Evolutionary conservation across 306 rosid species (phyloP).

Genomic region (Boehmeria nivea): DNA sequence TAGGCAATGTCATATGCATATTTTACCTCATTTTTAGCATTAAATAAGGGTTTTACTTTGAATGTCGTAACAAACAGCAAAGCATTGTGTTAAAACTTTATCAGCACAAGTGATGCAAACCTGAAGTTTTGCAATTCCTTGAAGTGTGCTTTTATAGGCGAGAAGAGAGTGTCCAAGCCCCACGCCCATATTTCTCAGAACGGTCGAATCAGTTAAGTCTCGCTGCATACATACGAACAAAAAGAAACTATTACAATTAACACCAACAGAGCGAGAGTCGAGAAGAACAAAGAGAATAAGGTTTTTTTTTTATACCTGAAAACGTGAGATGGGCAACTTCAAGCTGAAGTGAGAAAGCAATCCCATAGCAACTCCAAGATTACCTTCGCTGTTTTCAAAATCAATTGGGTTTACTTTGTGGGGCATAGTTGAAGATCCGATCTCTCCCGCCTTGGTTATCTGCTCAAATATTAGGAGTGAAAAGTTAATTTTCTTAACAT

Average conservation of each 20-base stretch:
- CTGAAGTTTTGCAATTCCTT: slow-evolving; percentile 84
- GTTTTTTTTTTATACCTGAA: slow-evolving; percentile 78
- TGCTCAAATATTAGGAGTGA: neutral
- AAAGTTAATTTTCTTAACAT: neutral
- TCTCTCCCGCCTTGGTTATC: slow-evolving; percentile 61
- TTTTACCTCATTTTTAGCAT: no score
- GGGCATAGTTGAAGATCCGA: slow-evolving; percentile 92
- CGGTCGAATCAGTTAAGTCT: slow-evolving; percentile 91
- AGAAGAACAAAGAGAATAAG: neutral
- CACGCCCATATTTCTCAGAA: slow-evolving; percentile 82
- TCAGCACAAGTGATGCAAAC: slow-evolving; percentile 21
- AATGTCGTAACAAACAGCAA: no score
- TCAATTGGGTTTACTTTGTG: slow-evolving; percentile 97
- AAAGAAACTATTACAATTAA: neutral
- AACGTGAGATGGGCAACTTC: slow-evolving; percentile 84
- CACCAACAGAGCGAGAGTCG: neutral
- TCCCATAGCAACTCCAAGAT: slow-evolving; percentile 79
- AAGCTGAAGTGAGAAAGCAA: slow-evolving; percentile 62
- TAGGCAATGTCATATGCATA: no score
- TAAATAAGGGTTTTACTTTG: no score
- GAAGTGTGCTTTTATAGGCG: slow-evolving; percentile 79
- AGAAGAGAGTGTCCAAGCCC: slow-evolving; percentile 89
- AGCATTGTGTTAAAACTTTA: neutral
- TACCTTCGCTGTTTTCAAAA: slow-evolving; percentile 94
- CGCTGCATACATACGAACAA: slow-evolving; percentile 45